phyloP scores from a whole-genome alignment of 1,284 basidiomycete species.

The Ceratobasidium sp. region DNA sequence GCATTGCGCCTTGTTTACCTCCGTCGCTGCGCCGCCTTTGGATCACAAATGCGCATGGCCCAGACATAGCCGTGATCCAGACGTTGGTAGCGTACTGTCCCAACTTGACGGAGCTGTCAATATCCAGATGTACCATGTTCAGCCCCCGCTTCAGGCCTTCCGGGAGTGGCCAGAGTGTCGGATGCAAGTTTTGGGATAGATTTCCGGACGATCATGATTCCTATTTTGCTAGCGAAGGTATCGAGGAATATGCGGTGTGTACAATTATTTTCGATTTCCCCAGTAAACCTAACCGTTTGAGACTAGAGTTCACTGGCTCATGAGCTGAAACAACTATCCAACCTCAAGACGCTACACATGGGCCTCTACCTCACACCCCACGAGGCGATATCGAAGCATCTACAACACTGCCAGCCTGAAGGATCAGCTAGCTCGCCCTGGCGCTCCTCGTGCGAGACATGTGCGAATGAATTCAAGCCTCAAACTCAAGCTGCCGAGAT shows the following conservation, averaged over 20 bases:
- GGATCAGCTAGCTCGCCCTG: background rate
- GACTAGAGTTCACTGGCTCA: slow-evolving; percentile 4
- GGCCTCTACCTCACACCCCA: slow-evolving; percentile 33
- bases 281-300: background rate
- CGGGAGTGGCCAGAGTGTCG: background rate
- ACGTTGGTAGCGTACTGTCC: slow-evolving; percentile 18
- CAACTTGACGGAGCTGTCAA: slow-evolving; percentile 24
- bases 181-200: slow-evolving; percentile 21
- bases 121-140: slow-evolving; percentile 36
- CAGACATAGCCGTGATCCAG: slow-evolving; percentile 33
- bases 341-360: slow-evolving; percentile 21
- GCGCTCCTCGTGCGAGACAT: background rate
- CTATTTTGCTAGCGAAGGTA: slow-evolving; percentile 35
- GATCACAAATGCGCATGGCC: slow-evolving; percentile 30
- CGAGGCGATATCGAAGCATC: slow-evolving; percentile 21
- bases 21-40: slow-evolving; percentile 26
- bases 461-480: background rate
- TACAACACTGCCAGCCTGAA: background rate
- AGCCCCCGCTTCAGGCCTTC: slow-evolving; percentile 10
- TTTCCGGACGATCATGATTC: slow-evolving; percentile 41
- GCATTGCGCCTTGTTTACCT: slow-evolving; percentile 23
- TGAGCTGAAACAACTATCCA: slow-evolving; percentile 1
- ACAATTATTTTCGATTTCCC: background rate
- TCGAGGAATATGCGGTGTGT: slow-evolving; percentile 38
- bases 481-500: slow-evolving; percentile 6